Percentiles rank a stretch among this genome's conserved stretches.
These are phyloP conservation scores for Triticum turgidum DNA, from an alignment of 176 grass and related monocot species.

Conservation along the genomic window DNA sequence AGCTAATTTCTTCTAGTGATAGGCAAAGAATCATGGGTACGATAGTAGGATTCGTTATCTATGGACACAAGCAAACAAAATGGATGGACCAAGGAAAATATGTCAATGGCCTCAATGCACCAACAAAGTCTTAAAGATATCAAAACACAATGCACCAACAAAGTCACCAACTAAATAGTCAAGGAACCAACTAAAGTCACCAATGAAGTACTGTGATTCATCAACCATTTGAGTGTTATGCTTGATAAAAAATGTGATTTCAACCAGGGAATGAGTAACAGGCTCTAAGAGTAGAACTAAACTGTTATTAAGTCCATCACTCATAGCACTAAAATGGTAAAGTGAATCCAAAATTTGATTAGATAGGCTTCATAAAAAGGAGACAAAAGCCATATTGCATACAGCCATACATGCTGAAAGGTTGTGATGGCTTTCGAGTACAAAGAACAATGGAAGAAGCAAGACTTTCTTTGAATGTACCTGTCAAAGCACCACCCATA, in stretches of 20 bases:
- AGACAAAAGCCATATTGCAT: background rate
- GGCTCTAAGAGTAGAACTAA: background rate
- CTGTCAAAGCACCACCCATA: slow-evolving; percentile 39
- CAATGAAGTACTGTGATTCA: background rate
- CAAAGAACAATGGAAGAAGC: slow-evolving; percentile 22
- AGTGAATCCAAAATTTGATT: background rate
- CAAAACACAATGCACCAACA: background rate
- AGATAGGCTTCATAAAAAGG: background rate
- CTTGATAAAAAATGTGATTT: background rate
- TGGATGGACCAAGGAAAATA: background rate
- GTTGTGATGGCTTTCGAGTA: slow-evolving; percentile 13
- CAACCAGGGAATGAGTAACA: slow-evolving; percentile 10
- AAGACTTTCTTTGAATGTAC: slow-evolving; percentile 43
- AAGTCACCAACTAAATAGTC: background rate
- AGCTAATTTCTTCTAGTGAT: slow-evolving; percentile 19
- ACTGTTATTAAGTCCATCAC: background rate
- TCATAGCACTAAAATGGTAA: background rate
- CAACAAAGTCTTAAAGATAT: background rate
- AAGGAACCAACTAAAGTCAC: background rate
- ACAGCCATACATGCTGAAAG: background rate
- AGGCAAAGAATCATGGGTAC: slow-evolving; percentile 1
- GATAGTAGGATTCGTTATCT: background rate
- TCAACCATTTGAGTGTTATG: background rate
- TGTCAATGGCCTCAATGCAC: background rate
- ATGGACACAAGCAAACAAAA: background rate